Evolutionary conservation across 2,329 filamentous ascomycete genomes (phyloP).

Genomic region (Fonsecaea nubica): DNA sequence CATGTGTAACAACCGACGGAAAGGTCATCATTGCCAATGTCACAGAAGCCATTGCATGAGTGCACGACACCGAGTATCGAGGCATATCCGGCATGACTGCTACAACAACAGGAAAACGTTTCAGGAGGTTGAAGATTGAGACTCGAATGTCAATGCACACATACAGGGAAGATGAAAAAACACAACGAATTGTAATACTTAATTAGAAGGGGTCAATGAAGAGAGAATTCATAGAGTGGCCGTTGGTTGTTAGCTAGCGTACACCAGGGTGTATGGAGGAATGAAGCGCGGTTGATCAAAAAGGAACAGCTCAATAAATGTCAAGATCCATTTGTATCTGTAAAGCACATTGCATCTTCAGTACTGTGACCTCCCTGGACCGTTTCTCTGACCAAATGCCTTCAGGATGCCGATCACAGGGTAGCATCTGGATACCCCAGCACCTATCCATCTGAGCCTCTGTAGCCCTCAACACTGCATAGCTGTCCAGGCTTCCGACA

Average conservation of each 20-base stretch:
- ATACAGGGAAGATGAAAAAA: background rate
- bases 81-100: background rate
- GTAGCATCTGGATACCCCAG: background rate
- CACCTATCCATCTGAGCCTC: background rate
- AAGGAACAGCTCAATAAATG: background rate
- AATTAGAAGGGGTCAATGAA: background rate
- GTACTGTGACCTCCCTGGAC: too few relatives aligned
- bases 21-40: slow-evolving; percentile 33
- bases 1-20: slow-evolving; percentile 30
- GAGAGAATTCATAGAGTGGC: background rate
- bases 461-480: background rate
- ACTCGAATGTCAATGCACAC: background rate
- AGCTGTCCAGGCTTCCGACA: background rate
- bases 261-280: background rate
- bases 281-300: background rate
- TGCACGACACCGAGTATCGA: background rate
- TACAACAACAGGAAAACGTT: background rate
- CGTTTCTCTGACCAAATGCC: too few relatives aligned
- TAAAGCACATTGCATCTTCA: too few relatives aligned
- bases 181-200: background rate
- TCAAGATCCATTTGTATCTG: too few relatives aligned
- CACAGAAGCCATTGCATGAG: slow-evolving; percentile 32
- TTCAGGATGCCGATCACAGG: background rate
- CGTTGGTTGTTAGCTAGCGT: background rate
- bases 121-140: background rate